phyloP scores from a whole-genome alignment of 2,329 filamentous ascomycete species.

The Berkeleyomyces basicola region DNA sequence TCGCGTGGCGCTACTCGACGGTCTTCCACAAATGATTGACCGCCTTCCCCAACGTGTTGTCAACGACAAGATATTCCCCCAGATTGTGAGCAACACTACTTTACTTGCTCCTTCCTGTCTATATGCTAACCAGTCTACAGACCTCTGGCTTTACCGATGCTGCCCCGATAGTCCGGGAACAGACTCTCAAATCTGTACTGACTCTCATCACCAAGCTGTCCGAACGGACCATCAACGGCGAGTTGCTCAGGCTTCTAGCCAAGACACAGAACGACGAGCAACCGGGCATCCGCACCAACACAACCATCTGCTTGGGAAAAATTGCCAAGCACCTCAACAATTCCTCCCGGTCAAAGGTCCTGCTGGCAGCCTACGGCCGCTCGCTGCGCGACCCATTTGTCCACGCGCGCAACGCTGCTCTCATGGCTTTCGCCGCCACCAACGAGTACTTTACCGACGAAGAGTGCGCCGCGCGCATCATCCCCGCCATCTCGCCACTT shows the following conservation, averaged over 20 bases:
- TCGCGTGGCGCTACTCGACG: constrained; percentile 79
- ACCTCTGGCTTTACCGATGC: constrained; percentile 89
- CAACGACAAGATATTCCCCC: constrained; percentile 92
- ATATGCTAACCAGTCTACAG: constrained; percentile 24
- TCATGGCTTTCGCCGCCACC: constrained; percentile 75
- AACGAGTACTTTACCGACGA: constrained; percentile 76
- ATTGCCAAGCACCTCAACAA: constrained; percentile 78
- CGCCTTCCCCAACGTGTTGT: constrained; percentile 74
- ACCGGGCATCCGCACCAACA: constrained; percentile 92
- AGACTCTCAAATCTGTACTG: constrained; percentile 87
- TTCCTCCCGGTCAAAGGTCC: constrained; percentile 68
- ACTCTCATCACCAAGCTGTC: constrained; percentile 77
- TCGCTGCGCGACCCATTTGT: constrained; percentile 87
- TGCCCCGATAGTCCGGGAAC: constrained; percentile 81
- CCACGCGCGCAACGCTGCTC: constrained; percentile 75
- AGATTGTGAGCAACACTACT: constrained; percentile 45
- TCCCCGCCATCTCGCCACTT: constrained; percentile 69
- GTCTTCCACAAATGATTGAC: constrained; percentile 79
- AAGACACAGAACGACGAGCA: constrained; percentile 97
- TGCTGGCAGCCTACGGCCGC: constrained; percentile 80
- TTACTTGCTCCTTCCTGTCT: not conserved
- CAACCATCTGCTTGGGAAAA: constrained; percentile 91
- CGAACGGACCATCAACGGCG: constrained; percentile 84
- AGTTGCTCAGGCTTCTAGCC: constrained; percentile 75
- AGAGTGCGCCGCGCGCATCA: constrained; percentile 67